Base-by-base conservation (phyloP, 225 moss, liverwort and hornwort genomes). In the Physcomitrellopsis africana region DNA sequence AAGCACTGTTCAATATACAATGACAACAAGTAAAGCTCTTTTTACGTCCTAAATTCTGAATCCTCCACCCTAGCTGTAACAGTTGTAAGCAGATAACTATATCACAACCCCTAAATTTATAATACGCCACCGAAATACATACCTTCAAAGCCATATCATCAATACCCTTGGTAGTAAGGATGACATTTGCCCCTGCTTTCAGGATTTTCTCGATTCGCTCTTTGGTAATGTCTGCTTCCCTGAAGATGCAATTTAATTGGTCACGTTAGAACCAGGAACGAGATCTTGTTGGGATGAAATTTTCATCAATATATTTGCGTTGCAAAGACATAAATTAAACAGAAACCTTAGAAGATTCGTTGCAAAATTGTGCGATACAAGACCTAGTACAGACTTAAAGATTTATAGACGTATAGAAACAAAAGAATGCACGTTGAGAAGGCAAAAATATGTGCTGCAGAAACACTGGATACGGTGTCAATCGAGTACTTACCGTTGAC, bases 131-230 rank as follows among this genome's bases (percentile, higher is more conserved):
- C 1, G 75, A 57, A 10, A 57, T 62, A 22, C 76, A 37, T 19
- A 91, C 92, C 91, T 93, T 96, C 51, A 96, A 77, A 68, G 93
- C 84, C 93, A 96, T 93, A 69, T 93, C 93, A 72, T 96, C 95
- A 56, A 96, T 96, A 48, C 95, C 95, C 75, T 96, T 96, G 3
- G 95, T 85, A 24, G 95, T 96, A 15, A 93, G 84, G 52, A 96
- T 92, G 22, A 93, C 91, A 87, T 96, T 96, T 17, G 95, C 93
- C 46, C 95, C 93, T 66, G 93, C 84, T 78, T 91, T 90, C 37
- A 96, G 81, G 77, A 96, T 79, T 76, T 91, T 96, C 82, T 90
- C 90, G 72, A 96, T 96, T 71, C 93, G 74, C 79, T 96, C 95
- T 69, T 96, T 96, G 1, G 93, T 96, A 42, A 93, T 93, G 43